These are phyloP conservation scores for Fomitopsis schrenkii DNA, from an alignment of 1,284 basidiomycete species.

Conservation along the genomic window DNA sequence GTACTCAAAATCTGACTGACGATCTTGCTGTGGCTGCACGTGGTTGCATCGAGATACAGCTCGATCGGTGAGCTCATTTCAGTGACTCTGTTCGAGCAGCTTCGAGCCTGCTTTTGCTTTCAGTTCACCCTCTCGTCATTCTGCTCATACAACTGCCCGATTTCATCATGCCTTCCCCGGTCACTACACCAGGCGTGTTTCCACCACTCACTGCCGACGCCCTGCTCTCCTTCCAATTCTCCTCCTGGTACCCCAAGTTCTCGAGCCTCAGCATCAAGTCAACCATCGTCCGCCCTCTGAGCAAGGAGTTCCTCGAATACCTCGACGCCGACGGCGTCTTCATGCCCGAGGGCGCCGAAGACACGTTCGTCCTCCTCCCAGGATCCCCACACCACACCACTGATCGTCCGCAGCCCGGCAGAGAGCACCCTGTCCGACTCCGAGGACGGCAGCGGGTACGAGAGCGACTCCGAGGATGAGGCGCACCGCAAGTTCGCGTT, in stretches of 20 bases:
- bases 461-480: slow-evolving; percentile 34
- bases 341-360: slow-evolving; percentile 79
- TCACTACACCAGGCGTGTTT: slow-evolving; percentile 35
- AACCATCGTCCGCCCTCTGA: slow-evolving; percentile 71
- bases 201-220: slow-evolving; percentile 47
- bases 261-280: slow-evolving; percentile 71
- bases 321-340: slow-evolving; percentile 78
- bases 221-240: slow-evolving; percentile 79
- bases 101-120: no score
- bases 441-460: slow-evolving; percentile 37
- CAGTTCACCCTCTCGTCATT: no score
- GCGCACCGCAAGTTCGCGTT: slow-evolving; percentile 51
- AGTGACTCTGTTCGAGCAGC: background rate
- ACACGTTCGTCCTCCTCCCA: slow-evolving; percentile 44
- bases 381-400: slow-evolving; percentile 10
- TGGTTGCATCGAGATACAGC: background rate
- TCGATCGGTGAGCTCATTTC: background rate
- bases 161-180: slow-evolving; percentile 22
- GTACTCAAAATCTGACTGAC: background rate
- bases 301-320: slow-evolving; percentile 66
- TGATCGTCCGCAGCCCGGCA: slow-evolving; percentile 37
- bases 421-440: slow-evolving; percentile 59
- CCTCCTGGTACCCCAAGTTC: slow-evolving; percentile 84
- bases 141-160: no score
- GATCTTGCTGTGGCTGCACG: background rate